phyloP scores from a whole-genome alignment of 306 rosid species.

The Vigna trinervia region DNA sequence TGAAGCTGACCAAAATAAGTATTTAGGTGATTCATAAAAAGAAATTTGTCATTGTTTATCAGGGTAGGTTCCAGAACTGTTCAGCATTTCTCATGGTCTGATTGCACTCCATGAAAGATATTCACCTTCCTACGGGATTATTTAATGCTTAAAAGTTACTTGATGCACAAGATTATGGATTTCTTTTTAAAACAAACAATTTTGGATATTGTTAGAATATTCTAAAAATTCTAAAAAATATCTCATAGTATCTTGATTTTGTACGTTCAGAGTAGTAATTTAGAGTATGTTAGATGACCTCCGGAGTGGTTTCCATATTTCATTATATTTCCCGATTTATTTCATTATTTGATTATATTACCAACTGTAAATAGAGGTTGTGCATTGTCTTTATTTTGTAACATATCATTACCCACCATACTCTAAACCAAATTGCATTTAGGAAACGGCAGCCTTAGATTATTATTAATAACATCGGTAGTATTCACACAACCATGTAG shows the following conservation, averaged over 20 bases:
- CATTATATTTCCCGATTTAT: not conserved
- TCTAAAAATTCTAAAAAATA: no score
- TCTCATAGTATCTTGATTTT: not conserved
- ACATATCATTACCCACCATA: not conserved
- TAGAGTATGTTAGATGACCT: not conserved
- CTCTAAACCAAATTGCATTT: slow-evolving; percentile 16
- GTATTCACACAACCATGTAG: slow-evolving; percentile 13
- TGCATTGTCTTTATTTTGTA: not conserved
- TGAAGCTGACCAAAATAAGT: not conserved
- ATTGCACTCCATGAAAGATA: not conserved
- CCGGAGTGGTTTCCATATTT: not conserved
- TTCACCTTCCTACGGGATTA: not conserved
- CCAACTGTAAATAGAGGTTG: not conserved
- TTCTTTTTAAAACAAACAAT: slow-evolving; percentile 8
- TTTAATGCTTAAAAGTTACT: not conserved
- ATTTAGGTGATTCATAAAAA: not conserved
- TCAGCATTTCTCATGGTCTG: not conserved
- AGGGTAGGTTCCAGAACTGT: not conserved
- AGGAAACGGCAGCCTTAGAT: slow-evolving; percentile 10
- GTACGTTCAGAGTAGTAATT: not conserved
- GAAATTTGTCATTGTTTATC: slow-evolving; percentile 10
- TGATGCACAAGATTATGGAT: not conserved
- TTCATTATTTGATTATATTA: not conserved
- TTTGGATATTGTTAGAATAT: not conserved
- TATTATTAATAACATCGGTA: no score